Evolutionary conservation across 129 eudicot genomes (phyloP), one percentile per base, ranked within the genome.

Genomic region (Erigeron canadensis): DNA sequence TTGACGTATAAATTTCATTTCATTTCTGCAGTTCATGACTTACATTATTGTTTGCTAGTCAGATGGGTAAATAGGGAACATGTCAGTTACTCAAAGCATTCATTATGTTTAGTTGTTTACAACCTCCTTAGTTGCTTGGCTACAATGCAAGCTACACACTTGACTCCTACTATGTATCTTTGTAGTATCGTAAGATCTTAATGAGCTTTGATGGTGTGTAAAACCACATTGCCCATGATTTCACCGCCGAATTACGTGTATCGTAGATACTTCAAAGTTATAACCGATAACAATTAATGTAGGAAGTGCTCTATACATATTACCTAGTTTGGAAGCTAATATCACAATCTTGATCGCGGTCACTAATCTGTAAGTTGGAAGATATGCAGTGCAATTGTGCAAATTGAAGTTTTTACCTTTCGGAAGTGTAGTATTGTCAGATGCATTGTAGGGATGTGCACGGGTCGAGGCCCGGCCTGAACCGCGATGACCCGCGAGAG

Each of bases 361-460:
- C 63, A 28, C 18, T 23, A 4, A 74, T 19, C 50, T 42, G 12
- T 48, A 12, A 63, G 18, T 53, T 58, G 80, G 69, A 76, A 76
- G 80, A 68, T 16, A 17, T 34, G 3, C 8, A 19, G 65, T 65
- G 19, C 21, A 68, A 5, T 5, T 37, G 65, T 65, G 19, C 21
- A 68, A 45, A 68, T 68, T 48, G 9, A 57, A 37, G 62, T 67
- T 44, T 41, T 7, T 28, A 21, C 18, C 34, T 63, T 69, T n/a
- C 13, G 45, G 51, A 2, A 51, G 19, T 55, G 54, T 65, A 65
- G 55, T 19, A 15, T 8, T 62, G 71, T 50, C 61, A 60, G 61
- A 63, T 48, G 16, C 41, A 41, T 40, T 63, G 55, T 75, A 65
- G 22, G 71, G 78, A n/a, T n/a, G n/a, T n/a, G n/a, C n/a, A n/a